Conservation (phyloP, 2,329 filamentous ascomycete genomes). For the Aspergillus sp. region DNA sequence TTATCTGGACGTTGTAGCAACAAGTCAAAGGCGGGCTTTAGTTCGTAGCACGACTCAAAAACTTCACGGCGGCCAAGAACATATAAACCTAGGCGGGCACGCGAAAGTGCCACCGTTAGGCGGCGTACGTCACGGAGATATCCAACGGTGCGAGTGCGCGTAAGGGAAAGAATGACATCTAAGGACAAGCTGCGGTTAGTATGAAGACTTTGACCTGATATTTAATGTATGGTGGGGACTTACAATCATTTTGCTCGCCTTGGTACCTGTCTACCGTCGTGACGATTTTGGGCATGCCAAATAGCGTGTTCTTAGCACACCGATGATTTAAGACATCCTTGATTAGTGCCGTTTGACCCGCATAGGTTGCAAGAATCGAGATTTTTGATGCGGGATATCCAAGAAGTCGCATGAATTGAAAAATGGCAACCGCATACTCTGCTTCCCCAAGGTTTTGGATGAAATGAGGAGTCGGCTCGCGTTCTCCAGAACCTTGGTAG, state of each 20-base stretch:
- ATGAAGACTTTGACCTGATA: not conserved
- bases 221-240: slow-evolving; percentile 40
- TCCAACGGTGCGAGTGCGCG: slow-evolving; percentile 81
- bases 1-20: slow-evolving; percentile 78
- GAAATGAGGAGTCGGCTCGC: slow-evolving; percentile 88
- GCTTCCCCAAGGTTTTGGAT: slow-evolving; percentile 96
- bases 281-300: slow-evolving; percentile 84
- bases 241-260: slow-evolving; percentile 98
- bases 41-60: slow-evolving; percentile 85
- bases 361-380: slow-evolving; percentile 88
- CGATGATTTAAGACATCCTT: slow-evolving; percentile 81
- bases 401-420: slow-evolving; percentile 94
- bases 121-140: slow-evolving; percentile 92
- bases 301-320: slow-evolving; percentile 78
- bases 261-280: slow-evolving; percentile 98
- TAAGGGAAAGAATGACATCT: slow-evolving; percentile 93
- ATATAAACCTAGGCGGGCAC: slow-evolving; percentile 87
- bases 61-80: slow-evolving; percentile 84
- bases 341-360: slow-evolving; percentile 85
- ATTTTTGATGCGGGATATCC: slow-evolving; percentile 85
- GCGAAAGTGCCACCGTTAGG: slow-evolving; percentile 89
- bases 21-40: slow-evolving; percentile 80
- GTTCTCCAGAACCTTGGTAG: slow-evolving; percentile 87
- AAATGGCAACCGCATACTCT: slow-evolving; percentile 93
- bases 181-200: slow-evolving; percentile 16